Evolutionary conservation across 441 rosid species (phyloP).

Genomic region (Populus hybrid): DNA sequence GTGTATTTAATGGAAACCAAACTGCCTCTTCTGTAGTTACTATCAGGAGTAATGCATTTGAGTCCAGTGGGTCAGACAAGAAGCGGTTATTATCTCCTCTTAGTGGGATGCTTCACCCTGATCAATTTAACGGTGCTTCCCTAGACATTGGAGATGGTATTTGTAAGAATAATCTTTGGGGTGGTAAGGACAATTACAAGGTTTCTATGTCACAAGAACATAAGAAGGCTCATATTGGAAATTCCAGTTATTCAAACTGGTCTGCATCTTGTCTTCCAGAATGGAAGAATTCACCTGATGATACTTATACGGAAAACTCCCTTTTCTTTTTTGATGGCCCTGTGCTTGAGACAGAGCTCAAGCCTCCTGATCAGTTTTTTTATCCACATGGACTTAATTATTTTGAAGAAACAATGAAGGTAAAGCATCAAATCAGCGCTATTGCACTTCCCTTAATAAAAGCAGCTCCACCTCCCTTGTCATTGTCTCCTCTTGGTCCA

Average conservation of each 20-base stretch:
- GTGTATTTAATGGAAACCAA: constrained; percentile 27
- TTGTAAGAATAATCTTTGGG: constrained; percentile 19
- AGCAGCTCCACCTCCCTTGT: constrained; percentile 28
- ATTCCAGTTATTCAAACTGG: constrained; percentile 24
- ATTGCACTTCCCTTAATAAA: constrained; percentile 38
- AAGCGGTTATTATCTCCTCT: constrained; percentile 51
- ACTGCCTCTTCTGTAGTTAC: constrained; percentile 32
- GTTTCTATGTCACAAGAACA: constrained; percentile 35
- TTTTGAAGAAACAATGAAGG: constrained; percentile 25
- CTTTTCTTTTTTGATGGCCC: constrained; percentile 29
- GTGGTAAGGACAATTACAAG: constrained; percentile 14
- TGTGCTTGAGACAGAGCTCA: constrained; percentile 23
- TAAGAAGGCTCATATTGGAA: constrained; percentile 49
- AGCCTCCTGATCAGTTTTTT: constrained; percentile 15
- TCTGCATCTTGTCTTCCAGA: constrained; percentile 25
- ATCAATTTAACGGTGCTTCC: constrained; percentile 35
- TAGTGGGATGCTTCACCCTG: constrained; percentile 39
- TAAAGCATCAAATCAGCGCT: constrained; percentile 29
- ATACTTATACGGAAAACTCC: constrained; percentile 23
- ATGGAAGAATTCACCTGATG: constrained; percentile 25
- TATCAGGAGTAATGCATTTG: constrained; percentile 20
- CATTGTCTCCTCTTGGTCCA: constrained; percentile 60
- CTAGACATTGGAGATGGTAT: constrained; percentile 35
- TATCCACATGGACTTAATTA: constrained; percentile 18
- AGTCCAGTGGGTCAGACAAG: constrained; percentile 36